phyloP scores from a whole-genome alignment of 192 early-diverging fungal genomes.

The Entomortierella lignicola region DNA sequence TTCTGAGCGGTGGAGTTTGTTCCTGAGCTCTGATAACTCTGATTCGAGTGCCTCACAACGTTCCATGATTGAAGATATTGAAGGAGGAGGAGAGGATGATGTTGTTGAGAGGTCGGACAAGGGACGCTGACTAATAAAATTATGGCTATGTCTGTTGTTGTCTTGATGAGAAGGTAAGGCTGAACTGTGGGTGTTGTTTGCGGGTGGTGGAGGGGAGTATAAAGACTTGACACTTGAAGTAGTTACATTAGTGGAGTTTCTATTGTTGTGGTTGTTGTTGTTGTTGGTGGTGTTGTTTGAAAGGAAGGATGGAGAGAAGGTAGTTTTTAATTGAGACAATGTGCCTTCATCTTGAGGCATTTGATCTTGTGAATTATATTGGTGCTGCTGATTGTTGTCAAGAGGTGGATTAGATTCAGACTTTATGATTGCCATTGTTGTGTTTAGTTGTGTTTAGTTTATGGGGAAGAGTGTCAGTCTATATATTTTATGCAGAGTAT shows the following conservation, averaged over 20 bases:
- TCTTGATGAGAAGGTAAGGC: background rate
- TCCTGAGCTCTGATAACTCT: slow-evolving; percentile 20
- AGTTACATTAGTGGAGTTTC: background rate
- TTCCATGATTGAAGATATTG: slow-evolving; percentile 7
- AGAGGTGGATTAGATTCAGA: background rate
- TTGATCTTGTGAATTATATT: background rate
- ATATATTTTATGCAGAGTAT: no score
- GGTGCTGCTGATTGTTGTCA: background rate
- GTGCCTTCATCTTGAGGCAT: no score
- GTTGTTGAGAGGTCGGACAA: background rate
- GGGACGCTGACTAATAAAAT: no score
- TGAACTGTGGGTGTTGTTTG: slow-evolving; percentile 4
- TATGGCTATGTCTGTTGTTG: background rate
- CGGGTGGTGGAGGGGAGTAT: background rate
- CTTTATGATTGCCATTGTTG: background rate
- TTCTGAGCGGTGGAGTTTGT: slow-evolving; percentile 14
- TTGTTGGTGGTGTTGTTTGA: slow-evolving; percentile 1
- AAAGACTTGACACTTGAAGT: background rate
- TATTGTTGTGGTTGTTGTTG: background rate
- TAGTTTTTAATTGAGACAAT: background rate
- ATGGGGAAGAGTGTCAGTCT: no score
- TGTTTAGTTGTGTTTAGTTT: no score
- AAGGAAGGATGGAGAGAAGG: background rate
- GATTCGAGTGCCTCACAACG: slow-evolving; percentile 29
- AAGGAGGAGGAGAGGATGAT: background rate